A percentile compares a stretch with the other conserved stretches of the same genome.
These are phyloP conservation scores for Metschnikowia matae DNA, from an alignment of 805 yeast genomes.

Conservation along the genomic window DNA sequence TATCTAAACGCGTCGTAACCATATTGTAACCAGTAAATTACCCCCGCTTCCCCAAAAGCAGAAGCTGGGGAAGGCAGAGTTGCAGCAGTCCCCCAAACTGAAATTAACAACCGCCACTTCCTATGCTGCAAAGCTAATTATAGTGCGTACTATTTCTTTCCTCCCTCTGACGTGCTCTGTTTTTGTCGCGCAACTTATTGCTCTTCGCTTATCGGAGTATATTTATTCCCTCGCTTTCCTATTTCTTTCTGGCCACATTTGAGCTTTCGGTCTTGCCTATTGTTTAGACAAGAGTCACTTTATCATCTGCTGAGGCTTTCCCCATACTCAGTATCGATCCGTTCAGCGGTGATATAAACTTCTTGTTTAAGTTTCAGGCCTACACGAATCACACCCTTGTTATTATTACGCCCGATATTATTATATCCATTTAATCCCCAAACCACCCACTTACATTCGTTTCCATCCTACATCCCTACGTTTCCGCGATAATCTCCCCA, in stretches of 20 bases:
- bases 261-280: background rate
- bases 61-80: background rate
- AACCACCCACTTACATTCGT: background rate
- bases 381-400: background rate
- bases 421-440: background rate
- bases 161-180: background rate
- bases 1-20: background rate
- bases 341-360: background rate
- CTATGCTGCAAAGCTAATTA: background rate
- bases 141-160: constrained; percentile 1
- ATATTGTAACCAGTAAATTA: background rate
- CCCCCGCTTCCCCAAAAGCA: background rate
- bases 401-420: background rate
- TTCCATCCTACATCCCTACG: background rate
- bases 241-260: background rate
- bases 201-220: constrained; percentile 2
- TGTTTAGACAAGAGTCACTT: background rate
- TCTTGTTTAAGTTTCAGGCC: background rate
- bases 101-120: background rate
- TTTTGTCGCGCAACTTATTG: constrained; percentile 3
- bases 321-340: background rate
- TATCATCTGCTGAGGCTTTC: background rate
- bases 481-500: background rate
- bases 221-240: constrained; percentile 1
- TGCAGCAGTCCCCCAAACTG: background rate